phyloP scores from a whole-genome alignment of 2,329 filamentous ascomycete genomes.

The Sclerotinia nivalis region DNA sequence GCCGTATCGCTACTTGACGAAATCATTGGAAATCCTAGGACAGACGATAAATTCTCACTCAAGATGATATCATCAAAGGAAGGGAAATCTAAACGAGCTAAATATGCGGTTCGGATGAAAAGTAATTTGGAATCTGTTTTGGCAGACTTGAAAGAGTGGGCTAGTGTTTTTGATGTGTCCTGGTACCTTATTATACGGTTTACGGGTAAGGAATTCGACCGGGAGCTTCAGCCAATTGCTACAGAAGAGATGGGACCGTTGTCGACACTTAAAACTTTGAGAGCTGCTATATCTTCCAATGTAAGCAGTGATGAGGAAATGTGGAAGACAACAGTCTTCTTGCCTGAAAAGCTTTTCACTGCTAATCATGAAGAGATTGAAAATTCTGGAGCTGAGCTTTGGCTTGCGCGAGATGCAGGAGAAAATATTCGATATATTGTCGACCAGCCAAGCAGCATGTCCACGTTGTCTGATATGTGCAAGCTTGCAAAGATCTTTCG shows the following conservation, averaged over 20 bases:
- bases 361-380: background rate
- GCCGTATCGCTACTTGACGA: background rate
- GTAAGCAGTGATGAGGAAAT: background rate
- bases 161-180: conserved; percentile 31
- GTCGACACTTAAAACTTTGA: background rate
- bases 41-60: background rate
- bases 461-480: background rate
- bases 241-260: background rate
- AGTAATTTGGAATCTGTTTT: conserved; percentile 26
- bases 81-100: conserved; percentile 20
- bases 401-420: background rate
- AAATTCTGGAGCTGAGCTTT: background rate
- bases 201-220: background rate
- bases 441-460: background rate
- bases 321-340: background rate
- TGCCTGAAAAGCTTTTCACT: background rate
- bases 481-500: background rate
- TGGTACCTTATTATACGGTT: conserved; percentile 33
- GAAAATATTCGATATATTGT: background rate
- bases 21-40: background rate
- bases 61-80: background rate
- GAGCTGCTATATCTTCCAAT: background rate
- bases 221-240: background rate
- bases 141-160: conserved; percentile 34
- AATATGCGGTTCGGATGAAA: conserved; percentile 27